Percentiles rank a stretch among this genome's conserved stretches.
Conservation (phyloP, 495 filamentous ascomycete species). For the Penicillium silybi region DNA sequence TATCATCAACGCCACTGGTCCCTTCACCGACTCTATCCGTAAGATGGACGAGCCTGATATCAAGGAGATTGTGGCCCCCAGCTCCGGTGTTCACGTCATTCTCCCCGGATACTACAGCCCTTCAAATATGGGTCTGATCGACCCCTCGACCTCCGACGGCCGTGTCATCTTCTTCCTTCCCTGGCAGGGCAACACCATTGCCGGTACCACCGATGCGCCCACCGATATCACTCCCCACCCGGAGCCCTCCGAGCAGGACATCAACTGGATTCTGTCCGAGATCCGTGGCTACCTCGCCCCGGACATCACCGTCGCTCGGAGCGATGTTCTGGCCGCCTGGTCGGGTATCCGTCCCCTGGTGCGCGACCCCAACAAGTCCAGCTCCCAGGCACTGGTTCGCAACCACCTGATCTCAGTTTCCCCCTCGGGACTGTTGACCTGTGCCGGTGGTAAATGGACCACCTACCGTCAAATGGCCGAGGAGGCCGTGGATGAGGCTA, state of each 20-base stretch:
- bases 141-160: constrained; percentile 90
- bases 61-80: constrained; percentile 88
- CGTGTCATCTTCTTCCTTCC: constrained; percentile 99
- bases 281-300: constrained; percentile 85
- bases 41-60: constrained; percentile 77
- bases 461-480: constrained; percentile 99
- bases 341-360: constrained; percentile 91
- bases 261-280: constrained; percentile 94
- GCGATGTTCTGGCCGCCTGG: constrained; percentile 95
- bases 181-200: constrained; percentile 99
- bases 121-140: constrained; percentile 93
- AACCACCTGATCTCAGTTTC: constrained; percentile 93
- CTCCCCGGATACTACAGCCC: constrained; percentile 95
- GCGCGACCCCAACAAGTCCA: constrained; percentile 88
- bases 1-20: constrained; percentile 94
- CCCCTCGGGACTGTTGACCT: constrained; percentile 80
- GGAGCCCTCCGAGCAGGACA: constrained; percentile 85
- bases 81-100: constrained; percentile 91
- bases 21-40: constrained; percentile 89
- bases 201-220: constrained; percentile 90
- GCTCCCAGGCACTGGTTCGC: constrained; percentile 91
- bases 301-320: constrained; percentile 89
- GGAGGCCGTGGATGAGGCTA: constrained; percentile 89
- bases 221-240: constrained; percentile 79
- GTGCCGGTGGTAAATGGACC: constrained; percentile 98